Base-by-base conservation (phyloP, 345 rosid genomes). In the Cardamine resedifolia region DNA sequence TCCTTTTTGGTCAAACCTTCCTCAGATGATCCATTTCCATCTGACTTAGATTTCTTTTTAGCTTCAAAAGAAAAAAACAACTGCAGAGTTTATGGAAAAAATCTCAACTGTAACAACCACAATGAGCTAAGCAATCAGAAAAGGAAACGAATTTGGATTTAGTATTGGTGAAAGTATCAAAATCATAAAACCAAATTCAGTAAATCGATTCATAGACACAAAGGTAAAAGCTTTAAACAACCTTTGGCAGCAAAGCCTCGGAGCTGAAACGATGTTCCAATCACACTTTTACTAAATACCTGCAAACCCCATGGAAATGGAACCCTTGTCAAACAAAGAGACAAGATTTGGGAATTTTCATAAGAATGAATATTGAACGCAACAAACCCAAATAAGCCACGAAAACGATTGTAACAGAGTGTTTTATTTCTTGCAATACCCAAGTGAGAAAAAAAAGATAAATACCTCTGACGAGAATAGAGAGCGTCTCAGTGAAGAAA, bases 1-100 rank as follows among this genome's bases (percentile, higher is more conserved):
- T 92, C 98, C 78, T 87, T 96, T 80, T 86, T 84, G 3, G 98
- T 83, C 95, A 87, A 23, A 65, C 80, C 86, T 53, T 92, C 99
- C 6, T 81, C 98, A 39, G 73, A 41, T 4, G 91, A 87, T 27
- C 86, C 96, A 27, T 90, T 86, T 73, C 84, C 88, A 66, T 92
- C 92, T 2, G 91, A 85, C 81, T 92, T 90, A 6, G 87, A 78
- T 69, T 74, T 90, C 81, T 62, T 88, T 68, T 65, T 88, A 79
- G 85, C 99, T 92, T 84, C 63, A 74, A 45, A 75, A 9, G 44
- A 21, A 50, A 16, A 76, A 70, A 14, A n/a, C n/a, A 68, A 59
- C 5, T 6, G 15, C 69, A 72, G 28, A 64, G 20, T 72, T 11
- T 41, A 28, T 58, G 0, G 3, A 56, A 55, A 16, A 73, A 16